Evolutionary conservation across 768 basidiomycete genomes (phyloP).

Genomic region (Tricholoma furcatifolium): DNA sequence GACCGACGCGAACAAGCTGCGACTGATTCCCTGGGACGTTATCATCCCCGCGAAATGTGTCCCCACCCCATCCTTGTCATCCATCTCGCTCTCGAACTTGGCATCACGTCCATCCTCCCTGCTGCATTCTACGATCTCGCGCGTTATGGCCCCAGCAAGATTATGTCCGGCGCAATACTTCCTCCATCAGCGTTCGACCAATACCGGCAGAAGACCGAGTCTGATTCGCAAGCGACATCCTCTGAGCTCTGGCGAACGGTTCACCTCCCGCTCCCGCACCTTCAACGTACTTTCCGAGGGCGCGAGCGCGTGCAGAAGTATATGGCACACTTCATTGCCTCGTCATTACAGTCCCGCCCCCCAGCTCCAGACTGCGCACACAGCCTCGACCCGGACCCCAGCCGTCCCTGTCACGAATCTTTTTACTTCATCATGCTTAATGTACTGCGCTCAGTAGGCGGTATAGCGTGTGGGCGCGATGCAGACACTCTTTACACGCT

Average conservation of each 20-base stretch:
- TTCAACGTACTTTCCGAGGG: conserved; percentile 52
- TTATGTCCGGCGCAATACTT: conserved; percentile 49
- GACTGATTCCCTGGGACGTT: conserved; percentile 49
- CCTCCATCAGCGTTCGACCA: conserved; percentile 30
- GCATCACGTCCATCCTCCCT: conserved; percentile 55
- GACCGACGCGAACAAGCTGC: conserved; percentile 61
- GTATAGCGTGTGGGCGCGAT: conserved; percentile 70
- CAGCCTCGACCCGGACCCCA: conserved; percentile 30
- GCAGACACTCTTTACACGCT: conserved; percentile 74
- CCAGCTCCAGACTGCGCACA: conserved; percentile 51
- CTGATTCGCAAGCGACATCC: too few relatives aligned
- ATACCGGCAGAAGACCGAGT: conserved; percentile 15
- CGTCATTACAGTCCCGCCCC: conserved; percentile 47
- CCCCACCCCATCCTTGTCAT: conserved; percentile 72
- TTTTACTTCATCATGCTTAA: conserved; percentile 79
- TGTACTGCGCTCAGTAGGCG: conserved; percentile 65
- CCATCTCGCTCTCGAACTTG: conserved; percentile 65
- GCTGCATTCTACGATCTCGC: conserved; percentile 75
- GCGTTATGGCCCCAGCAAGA: conserved; percentile 70
- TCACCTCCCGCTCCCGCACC: conserved; percentile 11
- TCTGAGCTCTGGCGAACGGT: conserved; percentile 15
- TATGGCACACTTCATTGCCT: conserved; percentile 58
- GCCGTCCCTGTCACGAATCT: conserved; percentile 56
- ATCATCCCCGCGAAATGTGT: conserved; percentile 55
- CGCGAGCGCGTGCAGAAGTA: conserved; percentile 65